Evolutionary conservation across 352 stramenopile genomes (phyloP).

Genomic region (Globisporangium cylindrosporum): DNA sequence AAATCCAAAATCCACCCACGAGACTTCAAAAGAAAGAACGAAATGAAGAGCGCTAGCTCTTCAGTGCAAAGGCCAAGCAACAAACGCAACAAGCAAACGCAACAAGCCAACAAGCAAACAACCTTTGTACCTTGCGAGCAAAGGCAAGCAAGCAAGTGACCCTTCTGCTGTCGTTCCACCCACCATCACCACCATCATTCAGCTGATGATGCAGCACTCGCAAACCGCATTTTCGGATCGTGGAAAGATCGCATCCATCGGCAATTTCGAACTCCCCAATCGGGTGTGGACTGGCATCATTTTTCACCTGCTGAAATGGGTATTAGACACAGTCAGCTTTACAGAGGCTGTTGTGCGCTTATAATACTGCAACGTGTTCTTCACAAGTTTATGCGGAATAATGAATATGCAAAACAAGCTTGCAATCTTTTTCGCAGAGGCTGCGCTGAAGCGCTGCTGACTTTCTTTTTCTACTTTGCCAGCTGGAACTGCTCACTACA

Average conservation of each 20-base stretch:
- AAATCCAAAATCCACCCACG: background rate
- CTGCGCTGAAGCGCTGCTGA: slow-evolving; percentile 1
- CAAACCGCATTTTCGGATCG: background rate
- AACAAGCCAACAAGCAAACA: background rate
- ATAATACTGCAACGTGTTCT: no score
- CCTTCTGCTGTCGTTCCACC: background rate
- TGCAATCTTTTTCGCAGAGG: slow-evolving; percentile 7
- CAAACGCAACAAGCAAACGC: background rate
- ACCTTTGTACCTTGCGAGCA: no score
- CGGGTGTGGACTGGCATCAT: background rate
- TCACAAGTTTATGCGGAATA: background rate
- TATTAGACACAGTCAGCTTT: background rate
- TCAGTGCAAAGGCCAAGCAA: background rate
- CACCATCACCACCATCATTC: background rate
- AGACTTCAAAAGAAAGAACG: background rate
- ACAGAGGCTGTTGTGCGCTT: no score
- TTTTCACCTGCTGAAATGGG: background rate
- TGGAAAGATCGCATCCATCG: background rate
- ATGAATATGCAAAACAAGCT: background rate
- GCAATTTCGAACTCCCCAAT: background rate
- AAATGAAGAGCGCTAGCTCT: background rate
- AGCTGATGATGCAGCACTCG: background rate
- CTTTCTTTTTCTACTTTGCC: background rate
- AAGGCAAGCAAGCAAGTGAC: background rate
- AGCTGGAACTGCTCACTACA: background rate